A percentile compares a stretch with the other conserved stretches of the same genome.
These are phyloP conservation scores for Juncus effusus DNA, from an alignment of 176 grass and related monocot species.

Conservation along the genomic window DNA sequence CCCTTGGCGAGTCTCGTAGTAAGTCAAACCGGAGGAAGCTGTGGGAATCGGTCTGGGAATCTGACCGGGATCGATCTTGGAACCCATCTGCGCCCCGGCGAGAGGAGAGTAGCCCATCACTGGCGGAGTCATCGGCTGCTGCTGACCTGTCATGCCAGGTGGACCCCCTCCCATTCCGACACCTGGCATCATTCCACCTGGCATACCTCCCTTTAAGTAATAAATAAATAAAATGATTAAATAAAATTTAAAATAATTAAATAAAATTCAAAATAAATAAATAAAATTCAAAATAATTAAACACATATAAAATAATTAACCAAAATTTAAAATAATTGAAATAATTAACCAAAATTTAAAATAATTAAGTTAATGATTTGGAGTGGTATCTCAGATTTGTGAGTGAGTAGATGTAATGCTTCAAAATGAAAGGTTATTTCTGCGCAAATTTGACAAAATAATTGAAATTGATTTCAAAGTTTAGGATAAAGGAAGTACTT, in stretches of 20 bases:
- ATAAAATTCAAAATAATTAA: neutral
- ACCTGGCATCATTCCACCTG: slow-evolving; percentile 34
- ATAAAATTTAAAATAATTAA: too few species aligned
- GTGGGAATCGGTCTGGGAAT: slow-evolving; percentile 67
- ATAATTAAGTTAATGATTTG: too few species aligned
- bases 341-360: slow-evolving; percentile 18
- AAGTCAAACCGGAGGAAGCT: slow-evolving; percentile 34
- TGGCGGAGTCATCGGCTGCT: slow-evolving; percentile 34
- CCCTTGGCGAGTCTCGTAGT: slow-evolving; percentile 78
- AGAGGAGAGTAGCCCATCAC: slow-evolving; percentile 59
- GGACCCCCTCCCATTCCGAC: slow-evolving; percentile 41
- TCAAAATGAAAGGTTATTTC: too few species aligned
- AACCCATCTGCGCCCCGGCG: slow-evolving; percentile 56
- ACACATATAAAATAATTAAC: neutral
- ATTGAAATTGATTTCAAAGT: too few species aligned
- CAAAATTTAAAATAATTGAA: slow-evolving; percentile 8
- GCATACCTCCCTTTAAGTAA: slow-evolving; percentile 26
- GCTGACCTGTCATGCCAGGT: slow-evolving; percentile 10
- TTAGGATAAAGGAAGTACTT: too few species aligned
- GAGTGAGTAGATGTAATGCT: too few species aligned
- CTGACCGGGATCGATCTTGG: slow-evolving; percentile 88
- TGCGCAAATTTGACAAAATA: too few species aligned
- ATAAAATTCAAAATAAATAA: neutral
- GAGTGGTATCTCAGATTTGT: too few species aligned
- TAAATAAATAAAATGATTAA: too few species aligned